Percentiles rank a stretch among this genome's conserved stretches.
phyloP scores from a whole-genome alignment of 169 alveolate genomes.

The Cryptosporidium ryanae region DNA sequence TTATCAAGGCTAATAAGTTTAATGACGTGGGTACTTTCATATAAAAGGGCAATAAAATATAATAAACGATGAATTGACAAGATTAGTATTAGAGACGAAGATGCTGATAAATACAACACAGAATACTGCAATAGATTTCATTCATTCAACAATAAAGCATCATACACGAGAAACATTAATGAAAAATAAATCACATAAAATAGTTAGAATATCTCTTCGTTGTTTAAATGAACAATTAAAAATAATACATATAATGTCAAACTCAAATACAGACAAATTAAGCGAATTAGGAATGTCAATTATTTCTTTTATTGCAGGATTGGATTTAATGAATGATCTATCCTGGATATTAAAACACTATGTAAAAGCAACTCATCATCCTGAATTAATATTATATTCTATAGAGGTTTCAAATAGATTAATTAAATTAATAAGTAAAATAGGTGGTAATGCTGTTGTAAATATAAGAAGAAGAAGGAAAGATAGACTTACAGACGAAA shows the following conservation, averaged over 20 bases:
- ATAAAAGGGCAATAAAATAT: conserved; percentile 22
- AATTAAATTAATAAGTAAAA: conserved; percentile 43
- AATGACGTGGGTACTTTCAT: conserved; percentile 69
- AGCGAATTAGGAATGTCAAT: conserved; percentile 32
- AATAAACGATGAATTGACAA: conserved; percentile 44
- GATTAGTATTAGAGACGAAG: conserved; percentile 41
- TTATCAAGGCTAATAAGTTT: conserved; percentile 35
- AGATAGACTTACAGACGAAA: conserved; percentile 46
- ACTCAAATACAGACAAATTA: conserved; percentile 14
- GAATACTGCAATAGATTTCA: conserved; percentile 28
- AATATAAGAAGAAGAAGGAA: conserved; percentile 37
- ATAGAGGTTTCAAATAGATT: conserved; percentile 57
- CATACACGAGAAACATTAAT: conserved; percentile 39
- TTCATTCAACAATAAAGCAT: conserved; percentile 36
- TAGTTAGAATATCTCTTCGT: conserved; percentile 47
- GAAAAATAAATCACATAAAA: conserved; percentile 54
- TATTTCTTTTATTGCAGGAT: conserved; percentile 28
- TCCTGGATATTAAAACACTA: conserved; percentile 69
- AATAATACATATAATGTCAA: conserved; percentile 35
- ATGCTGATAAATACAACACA: conserved; percentile 21
- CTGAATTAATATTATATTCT: conserved; percentile 53
- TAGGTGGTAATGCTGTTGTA: conserved; percentile 52
- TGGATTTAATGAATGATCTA: conserved; percentile 55
- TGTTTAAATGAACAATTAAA: conserved; percentile 70
- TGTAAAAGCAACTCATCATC: conserved; percentile 54